A percentile compares a stretch with the other conserved stretches of the same genome.
Evolutionary conservation across 768 basidiomycete species (phyloP).

Genomic region (Termitomyces titanicus): DNA sequence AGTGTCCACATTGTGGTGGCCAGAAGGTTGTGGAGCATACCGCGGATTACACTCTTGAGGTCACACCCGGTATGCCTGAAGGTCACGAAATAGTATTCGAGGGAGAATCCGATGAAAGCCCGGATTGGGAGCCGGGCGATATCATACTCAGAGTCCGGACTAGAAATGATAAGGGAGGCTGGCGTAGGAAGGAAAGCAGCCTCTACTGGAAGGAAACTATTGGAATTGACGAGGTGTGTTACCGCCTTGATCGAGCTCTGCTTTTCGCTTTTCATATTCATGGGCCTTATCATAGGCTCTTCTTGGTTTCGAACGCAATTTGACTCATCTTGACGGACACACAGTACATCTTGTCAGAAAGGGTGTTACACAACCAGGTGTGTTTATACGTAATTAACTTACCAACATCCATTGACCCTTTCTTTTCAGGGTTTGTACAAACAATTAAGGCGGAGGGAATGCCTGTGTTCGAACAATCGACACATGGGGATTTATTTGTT

Average conservation of each 20-base stretch:
- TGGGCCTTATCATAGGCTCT: conserved; percentile 57
- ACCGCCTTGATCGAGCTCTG: not conserved
- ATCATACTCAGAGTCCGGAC: conserved; percentile 83
- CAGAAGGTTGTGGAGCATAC: conserved; percentile 78
- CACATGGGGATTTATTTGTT: conserved; percentile 83
- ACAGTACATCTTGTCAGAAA: conserved; percentile 62
- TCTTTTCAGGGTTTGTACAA: conserved; percentile 71
- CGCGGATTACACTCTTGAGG: conserved; percentile 81
- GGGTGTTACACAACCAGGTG: conserved; percentile 91
- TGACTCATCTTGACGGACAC: conserved; percentile 92
- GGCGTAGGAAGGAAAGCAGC: conserved; percentile 85
- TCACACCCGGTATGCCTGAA: conserved; percentile 87
- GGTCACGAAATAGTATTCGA: conserved; percentile 91
- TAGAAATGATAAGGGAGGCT: conserved; percentile 73
- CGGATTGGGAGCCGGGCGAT: conserved; percentile 96
- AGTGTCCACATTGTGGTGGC: conserved; percentile 81
- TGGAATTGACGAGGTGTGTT: conserved; percentile 81
- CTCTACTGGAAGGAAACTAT: conserved; percentile 93
- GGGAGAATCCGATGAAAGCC: conserved; percentile 94
- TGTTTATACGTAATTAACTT: conserved; percentile 14
- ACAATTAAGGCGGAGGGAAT: conserved; percentile 87
- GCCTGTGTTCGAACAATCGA: conserved; percentile 58
- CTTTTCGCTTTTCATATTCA: not conserved
- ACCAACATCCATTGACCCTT: not conserved
- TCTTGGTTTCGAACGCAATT: conserved; percentile 91